phyloP scores from a whole-genome alignment of 2,329 filamentous ascomycete genomes.

The Didymellaceae sp. region DNA sequence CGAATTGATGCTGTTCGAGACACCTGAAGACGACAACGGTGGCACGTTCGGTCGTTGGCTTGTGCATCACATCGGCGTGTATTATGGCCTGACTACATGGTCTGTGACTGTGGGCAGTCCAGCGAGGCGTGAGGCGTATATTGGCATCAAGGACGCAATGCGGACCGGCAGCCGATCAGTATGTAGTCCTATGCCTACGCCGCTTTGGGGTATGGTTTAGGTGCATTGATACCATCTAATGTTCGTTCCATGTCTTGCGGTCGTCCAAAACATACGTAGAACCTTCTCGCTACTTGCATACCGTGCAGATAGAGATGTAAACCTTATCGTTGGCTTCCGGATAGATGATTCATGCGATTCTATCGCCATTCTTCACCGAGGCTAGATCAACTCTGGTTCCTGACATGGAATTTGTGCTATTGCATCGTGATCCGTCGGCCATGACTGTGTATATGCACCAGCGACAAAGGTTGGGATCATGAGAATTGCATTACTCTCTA shows the following conservation, averaged over 20 bases:
- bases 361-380: too few species aligned
- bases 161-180: constrained; percentile 22
- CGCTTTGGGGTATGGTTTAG: constrained; percentile 46
- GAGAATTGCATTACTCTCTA: constrained; percentile 16
- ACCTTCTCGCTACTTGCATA: too few species aligned
- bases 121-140: constrained; percentile 79
- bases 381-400: too few species aligned
- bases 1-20: constrained; percentile 81
- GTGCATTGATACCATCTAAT: too few species aligned
- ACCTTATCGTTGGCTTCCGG: too few species aligned
- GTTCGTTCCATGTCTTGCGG: too few species aligned
- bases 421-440: too few species aligned
- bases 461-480: constrained; percentile 1
- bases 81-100: constrained; percentile 87
- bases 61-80: constrained; percentile 87
- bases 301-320: too few species aligned
- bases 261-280: too few species aligned
- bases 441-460: background rate
- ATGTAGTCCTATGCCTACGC: constrained; percentile 41
- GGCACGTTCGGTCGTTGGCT: constrained; percentile 91
- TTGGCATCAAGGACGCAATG: constrained; percentile 68
- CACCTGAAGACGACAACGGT: constrained; percentile 73
- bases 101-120: constrained; percentile 76
- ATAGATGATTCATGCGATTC: too few species aligned
- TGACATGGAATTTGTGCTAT: too few species aligned